Evolutionary conservation across 176 grass and related monocot genomes (phyloP).

Genomic region (Avena eriantha): DNA sequence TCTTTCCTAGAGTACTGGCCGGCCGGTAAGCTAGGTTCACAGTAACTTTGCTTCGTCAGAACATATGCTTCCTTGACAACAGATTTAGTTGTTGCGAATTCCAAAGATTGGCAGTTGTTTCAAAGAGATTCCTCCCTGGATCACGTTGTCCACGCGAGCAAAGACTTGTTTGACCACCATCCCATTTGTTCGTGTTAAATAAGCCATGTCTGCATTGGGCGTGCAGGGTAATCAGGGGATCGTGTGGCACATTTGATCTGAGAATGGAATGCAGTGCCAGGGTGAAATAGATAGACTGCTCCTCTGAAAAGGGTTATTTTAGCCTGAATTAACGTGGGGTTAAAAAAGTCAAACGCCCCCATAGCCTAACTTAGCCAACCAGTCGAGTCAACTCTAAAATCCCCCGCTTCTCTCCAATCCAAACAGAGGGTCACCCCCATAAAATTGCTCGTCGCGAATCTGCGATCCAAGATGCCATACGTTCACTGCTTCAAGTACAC

Average conservation of each 20-base stretch:
- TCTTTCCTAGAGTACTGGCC: too few relatives aligned
- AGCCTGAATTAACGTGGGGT: too few relatives aligned
- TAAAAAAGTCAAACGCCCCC: too few relatives aligned
- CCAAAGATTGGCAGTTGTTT: not conserved
- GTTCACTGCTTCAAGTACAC: conserved; percentile 92
- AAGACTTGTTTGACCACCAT: not conserved
- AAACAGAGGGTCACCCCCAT: not conserved
- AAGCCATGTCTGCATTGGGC: not conserved
- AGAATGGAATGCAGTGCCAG: too few relatives aligned
- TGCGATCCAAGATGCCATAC: conserved; percentile 55
- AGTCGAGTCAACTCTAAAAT: not conserved
- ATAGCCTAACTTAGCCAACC: not conserved
- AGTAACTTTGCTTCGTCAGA: conserved; percentile 2
- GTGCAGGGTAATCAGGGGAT: not conserved
- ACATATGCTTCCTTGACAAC: not conserved
- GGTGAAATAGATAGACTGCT: too few relatives aligned
- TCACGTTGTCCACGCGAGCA: not conserved
- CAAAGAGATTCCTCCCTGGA: not conserved
- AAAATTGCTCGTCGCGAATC: not conserved
- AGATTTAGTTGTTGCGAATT: not conserved
- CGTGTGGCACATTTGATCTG: too few relatives aligned
- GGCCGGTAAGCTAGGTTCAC: not conserved
- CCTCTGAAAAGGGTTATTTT: too few relatives aligned
- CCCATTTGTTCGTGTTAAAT: not conserved
- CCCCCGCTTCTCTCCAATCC: not conserved